A percentile compares a stretch with the other conserved stretches of the same genome.
These are phyloP conservation scores for Sphaceloma murrayae DNA, from an alignment of 2,329 filamentous ascomycete species.

Conservation along the genomic window DNA sequence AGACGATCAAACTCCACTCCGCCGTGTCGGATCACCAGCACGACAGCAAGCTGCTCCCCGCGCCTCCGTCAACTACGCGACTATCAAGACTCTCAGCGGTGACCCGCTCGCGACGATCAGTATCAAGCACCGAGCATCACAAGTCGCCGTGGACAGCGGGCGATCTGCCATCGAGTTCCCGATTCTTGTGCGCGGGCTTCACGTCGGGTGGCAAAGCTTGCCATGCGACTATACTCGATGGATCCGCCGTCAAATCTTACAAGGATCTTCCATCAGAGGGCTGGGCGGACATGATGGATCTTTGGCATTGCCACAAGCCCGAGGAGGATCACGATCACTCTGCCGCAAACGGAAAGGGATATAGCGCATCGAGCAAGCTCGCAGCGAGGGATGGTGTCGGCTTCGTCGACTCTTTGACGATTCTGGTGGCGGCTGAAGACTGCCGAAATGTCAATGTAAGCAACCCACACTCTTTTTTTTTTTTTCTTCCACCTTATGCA, in stretches of 20 bases:
- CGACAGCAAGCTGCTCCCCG: slow-evolving; percentile 5
- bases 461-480: too few relatives aligned
- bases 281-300: slow-evolving; percentile 99
- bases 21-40: slow-evolving; percentile 1
- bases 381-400: slow-evolving; percentile 56
- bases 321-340: slow-evolving; percentile 42
- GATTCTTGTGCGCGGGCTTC: not conserved
- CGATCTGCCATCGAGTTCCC: not conserved
- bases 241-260: not conserved
- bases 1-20: not conserved
- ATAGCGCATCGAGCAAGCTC: slow-evolving; percentile 71
- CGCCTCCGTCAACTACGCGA: not conserved
- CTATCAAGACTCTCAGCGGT: slow-evolving; percentile 2
- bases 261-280: slow-evolving; percentile 92
- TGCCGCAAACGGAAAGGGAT: slow-evolving; percentile 53
- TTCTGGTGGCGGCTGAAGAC: slow-evolving; percentile 61
- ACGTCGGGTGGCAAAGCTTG: not conserved
- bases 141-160: slow-evolving; percentile 5
- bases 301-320: slow-evolving; percentile 99
- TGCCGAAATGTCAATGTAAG: slow-evolving; percentile 45
- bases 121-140: not conserved
- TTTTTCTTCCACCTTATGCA: too few relatives aligned
- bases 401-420: slow-evolving; percentile 70
- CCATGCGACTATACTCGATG: not conserved
- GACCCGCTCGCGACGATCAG: not conserved